Evolutionary conservation across 2,329 filamentous ascomycete species (phyloP).

Genomic region (Hymenoscyphus occultus): DNA sequence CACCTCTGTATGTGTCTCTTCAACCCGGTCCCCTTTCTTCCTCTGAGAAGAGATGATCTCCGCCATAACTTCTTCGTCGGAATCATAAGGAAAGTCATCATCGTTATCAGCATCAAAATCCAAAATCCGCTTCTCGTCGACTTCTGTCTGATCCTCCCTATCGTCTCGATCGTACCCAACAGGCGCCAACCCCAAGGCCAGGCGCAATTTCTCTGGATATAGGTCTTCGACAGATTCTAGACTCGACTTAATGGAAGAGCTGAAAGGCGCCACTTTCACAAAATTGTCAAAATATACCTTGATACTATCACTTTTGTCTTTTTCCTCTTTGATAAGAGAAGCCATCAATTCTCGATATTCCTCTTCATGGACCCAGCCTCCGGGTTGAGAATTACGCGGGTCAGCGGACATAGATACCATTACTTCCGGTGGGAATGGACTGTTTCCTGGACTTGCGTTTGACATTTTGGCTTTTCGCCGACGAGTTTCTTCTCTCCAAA

Average conservation of each 20-base stretch:
- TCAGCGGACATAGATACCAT: constrained; percentile 88
- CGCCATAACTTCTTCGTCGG: constrained; percentile 48
- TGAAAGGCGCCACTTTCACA: constrained; percentile 51
- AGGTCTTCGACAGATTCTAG: constrained; percentile 85
- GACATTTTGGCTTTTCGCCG: constrained; percentile 72
- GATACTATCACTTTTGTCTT: constrained; percentile 43
- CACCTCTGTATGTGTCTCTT: constrained; percentile 14
- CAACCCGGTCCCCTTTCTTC: constrained; percentile 22
- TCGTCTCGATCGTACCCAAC: constrained; percentile 7
- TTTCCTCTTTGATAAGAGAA: constrained; percentile 64
- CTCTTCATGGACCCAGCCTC: constrained; percentile 90
- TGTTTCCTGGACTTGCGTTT: constrained; percentile 60
- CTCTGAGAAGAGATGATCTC: constrained; percentile 35
- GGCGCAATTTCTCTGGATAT: constrained; percentile 64
- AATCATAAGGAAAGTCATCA: constrained; percentile 50
- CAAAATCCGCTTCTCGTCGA: constrained; percentile 61
- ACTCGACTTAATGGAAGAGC: constrained; percentile 66
- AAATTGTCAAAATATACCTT: constrained; percentile 64
- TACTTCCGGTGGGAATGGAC: constrained; percentile 76
- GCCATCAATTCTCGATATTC: constrained; percentile 69
- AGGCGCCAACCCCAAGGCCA: constrained; percentile 41
- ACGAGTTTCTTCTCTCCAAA: constrained; percentile 88
- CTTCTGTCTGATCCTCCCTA: constrained; percentile 39
- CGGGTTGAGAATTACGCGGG: constrained; percentile 64
- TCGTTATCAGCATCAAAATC: constrained; percentile 39